phyloP scores from a whole-genome alignment of 2,329 filamentous ascomycete genomes.

The Amauroascus verrucosus region DNA sequence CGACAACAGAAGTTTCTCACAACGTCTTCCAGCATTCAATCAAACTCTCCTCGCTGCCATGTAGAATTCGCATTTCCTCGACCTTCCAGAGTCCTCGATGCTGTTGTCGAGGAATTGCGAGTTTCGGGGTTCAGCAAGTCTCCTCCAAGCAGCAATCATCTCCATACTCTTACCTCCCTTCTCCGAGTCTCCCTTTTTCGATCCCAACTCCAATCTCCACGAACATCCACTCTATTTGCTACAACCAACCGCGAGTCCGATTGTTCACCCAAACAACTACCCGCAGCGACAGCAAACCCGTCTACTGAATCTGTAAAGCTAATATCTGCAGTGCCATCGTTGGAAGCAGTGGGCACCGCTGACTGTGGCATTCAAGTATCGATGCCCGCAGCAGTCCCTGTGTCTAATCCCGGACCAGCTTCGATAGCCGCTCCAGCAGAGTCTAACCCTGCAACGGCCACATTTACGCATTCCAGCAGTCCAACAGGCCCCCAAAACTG shows the following conservation, averaged over 20 bases:
- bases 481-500: slow-evolving; percentile 7
- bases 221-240: not conserved
- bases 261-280: not conserved
- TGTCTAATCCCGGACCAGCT: slow-evolving; percentile 3
- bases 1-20: not conserved
- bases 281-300: not conserved
- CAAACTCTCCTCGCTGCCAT: slow-evolving; percentile 5
- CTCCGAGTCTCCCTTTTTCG: slow-evolving; percentile 10
- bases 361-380: slow-evolving; percentile 6
- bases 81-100: slow-evolving; percentile 15
- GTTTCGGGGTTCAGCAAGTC: slow-evolving; percentile 2
- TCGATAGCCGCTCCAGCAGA: slow-evolving; percentile 8
- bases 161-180: slow-evolving; percentile 6
- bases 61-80: slow-evolving; percentile 12
- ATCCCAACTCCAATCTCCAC: slow-evolving; percentile 7
- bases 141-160: slow-evolving; percentile 5
- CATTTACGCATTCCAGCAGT: not conserved
- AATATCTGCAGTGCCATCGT: slow-evolving; percentile 3
- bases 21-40: not conserved
- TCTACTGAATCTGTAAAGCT: not conserved
- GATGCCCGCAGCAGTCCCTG: slow-evolving; percentile 7
- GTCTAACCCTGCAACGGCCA: not conserved
- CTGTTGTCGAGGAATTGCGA: slow-evolving; percentile 16
- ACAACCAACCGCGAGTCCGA: not conserved
- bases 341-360: slow-evolving; percentile 1